Percentiles rank a stretch among this genome's conserved stretches.
phyloP scores from a whole-genome alignment of 441 rosid species.

The Erysimum cheiri region DNA sequence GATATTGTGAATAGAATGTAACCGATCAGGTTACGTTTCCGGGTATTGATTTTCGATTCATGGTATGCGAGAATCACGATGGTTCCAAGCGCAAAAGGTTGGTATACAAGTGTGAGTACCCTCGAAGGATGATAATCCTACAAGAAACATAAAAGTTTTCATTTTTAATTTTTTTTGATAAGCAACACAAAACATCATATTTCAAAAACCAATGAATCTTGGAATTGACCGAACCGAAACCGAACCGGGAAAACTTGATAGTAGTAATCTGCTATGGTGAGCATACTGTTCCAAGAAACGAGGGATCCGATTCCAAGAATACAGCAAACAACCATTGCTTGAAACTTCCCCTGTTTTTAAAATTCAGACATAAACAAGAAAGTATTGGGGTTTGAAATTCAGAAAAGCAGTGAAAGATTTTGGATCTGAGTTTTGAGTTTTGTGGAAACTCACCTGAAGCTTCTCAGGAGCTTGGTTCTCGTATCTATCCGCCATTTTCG shows the following conservation, averaged over 20 bases:
- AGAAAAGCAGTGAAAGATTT: constrained; percentile 5
- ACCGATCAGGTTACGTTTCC: constrained; percentile 61
- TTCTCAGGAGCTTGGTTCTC: constrained; percentile 52
- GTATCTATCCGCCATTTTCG: constrained; percentile 26
- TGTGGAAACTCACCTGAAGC: constrained; percentile 54
- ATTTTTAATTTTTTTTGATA: background rate
- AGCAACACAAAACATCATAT: constrained; percentile 53
- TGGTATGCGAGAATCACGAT: constrained; percentile 57
- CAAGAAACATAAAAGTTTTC: background rate
- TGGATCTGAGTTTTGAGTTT: constrained; percentile 22
- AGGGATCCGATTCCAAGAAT: constrained; percentile 77
- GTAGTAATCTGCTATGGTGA: constrained; percentile 77
- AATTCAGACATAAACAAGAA: constrained; percentile 1
- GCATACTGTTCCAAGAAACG: constrained; percentile 79
- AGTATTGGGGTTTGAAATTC: background rate
- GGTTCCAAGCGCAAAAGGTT: constrained; percentile 69
- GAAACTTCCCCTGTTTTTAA: constrained; percentile 59
- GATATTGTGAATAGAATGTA: constrained; percentile 58
- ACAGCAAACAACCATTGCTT: constrained; percentile 64
- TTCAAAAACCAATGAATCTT: constrained; percentile 64
- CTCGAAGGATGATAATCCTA: constrained; percentile 86
- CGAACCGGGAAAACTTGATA: constrained; percentile 60
- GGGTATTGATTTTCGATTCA: constrained; percentile 48
- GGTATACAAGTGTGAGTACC: constrained; percentile 75
- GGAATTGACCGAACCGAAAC: constrained; percentile 5